These are phyloP conservation scores for Schrenkiella parvula DNA, from an alignment of 345 rosid species.

Conservation along the genomic window DNA sequence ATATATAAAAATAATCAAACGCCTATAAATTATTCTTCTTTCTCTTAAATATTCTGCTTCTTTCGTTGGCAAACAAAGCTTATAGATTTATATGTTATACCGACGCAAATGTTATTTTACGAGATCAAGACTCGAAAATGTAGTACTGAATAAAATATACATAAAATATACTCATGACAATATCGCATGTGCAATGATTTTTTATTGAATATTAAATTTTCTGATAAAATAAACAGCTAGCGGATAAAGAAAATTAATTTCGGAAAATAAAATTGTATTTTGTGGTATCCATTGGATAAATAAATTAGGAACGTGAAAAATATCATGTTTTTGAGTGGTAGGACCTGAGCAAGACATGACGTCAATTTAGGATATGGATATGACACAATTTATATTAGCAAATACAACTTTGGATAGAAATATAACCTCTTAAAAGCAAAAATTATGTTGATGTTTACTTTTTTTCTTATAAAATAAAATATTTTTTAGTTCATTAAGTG, in stretches of 20 bases:
- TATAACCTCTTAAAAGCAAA: too few relatives aligned
- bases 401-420: too few relatives aligned
- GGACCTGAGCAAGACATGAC: slow-evolving; percentile 14
- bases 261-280: neutral
- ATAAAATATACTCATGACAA: neutral
- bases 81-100: neutral
- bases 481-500: too few relatives aligned
- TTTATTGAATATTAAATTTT: neutral
- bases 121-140: neutral
- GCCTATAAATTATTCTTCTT: neutral
- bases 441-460: too few relatives aligned
- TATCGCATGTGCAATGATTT: neutral
- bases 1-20: slow-evolving; percentile 5
- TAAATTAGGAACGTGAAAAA: slow-evolving; percentile 17
- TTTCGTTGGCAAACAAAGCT: neutral
- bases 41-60: neutral
- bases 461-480: neutral
- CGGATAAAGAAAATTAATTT: neutral
- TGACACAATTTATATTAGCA: too few relatives aligned
- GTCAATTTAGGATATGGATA: neutral
- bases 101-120: neutral
- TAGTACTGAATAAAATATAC: neutral
- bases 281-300: neutral
- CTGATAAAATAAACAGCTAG: neutral
- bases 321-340: slow-evolving; percentile 7